Conservation (phyloP, 257 asterid genomes). For the Voacanga thouarsii region DNA sequence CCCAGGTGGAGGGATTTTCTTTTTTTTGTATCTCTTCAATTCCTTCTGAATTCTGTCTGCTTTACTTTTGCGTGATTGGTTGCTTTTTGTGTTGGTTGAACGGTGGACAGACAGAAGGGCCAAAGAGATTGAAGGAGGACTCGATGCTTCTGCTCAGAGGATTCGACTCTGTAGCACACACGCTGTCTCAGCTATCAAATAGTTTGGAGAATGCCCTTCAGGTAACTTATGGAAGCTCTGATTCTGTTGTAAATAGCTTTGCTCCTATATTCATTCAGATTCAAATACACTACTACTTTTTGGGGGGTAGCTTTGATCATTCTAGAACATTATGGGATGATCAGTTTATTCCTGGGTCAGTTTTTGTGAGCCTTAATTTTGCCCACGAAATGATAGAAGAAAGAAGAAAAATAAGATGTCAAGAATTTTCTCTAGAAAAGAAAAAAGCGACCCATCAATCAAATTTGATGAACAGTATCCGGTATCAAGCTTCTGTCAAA, state of each 20-base stretch:
- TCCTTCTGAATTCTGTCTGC: constrained; percentile 8
- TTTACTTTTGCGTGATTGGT: neutral
- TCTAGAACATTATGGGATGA: neutral
- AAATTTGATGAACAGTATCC: too few species aligned
- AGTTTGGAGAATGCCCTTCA: constrained; percentile 74
- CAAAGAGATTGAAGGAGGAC: constrained; percentile 45
- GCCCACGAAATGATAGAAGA: too few species aligned
- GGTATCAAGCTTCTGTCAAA: neutral
- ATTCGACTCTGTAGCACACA: constrained; percentile 61
- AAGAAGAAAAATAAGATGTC: too few species aligned
- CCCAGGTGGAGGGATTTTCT: constrained; percentile 24
- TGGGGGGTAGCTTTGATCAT: neutral
- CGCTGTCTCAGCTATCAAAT: constrained; percentile 72
- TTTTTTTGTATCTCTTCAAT: neutral
- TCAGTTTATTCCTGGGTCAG: too few species aligned
- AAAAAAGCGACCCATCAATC: too few species aligned
- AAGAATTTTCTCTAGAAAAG: too few species aligned
- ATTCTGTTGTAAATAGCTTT: neutral
- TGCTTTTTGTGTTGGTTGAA: constrained; percentile 23
- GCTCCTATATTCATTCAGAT: neutral
- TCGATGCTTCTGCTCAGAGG: constrained; percentile 44
- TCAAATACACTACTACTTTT: too few species aligned
- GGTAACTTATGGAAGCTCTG: constrained; percentile 35
- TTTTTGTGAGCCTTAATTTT: too few species aligned
- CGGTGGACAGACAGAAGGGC: constrained; percentile 34